Conservation (phyloP, 2,329 filamentous ascomycete species). For the Fusarium tricinctum region DNA sequence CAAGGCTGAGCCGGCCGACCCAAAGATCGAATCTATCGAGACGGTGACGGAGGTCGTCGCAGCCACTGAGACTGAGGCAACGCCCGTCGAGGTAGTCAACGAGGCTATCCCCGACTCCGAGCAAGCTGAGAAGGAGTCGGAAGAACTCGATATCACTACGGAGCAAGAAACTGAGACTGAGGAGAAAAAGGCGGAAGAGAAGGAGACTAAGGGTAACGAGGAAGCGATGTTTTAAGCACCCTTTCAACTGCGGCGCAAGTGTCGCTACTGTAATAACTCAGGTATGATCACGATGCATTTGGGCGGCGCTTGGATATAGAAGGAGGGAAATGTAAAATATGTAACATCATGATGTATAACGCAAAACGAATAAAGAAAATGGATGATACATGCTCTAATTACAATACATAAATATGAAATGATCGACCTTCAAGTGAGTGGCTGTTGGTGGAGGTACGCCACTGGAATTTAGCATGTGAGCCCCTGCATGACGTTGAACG, state of each 20-base stretch:
- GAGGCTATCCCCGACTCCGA: conserved; percentile 4
- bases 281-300: conserved; percentile 43
- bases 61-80: neutral
- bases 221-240: conserved; percentile 33
- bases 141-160: conserved; percentile 5
- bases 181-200: conserved; percentile 20
- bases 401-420: neutral
- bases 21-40: neutral
- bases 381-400: conserved; percentile 5
- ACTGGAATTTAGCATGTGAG: conserved; percentile 32
- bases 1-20: conserved; percentile 18
- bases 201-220: conserved; percentile 15
- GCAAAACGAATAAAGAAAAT: conserved; percentile 7
- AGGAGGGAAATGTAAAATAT: conserved; percentile 13
- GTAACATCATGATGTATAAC: conserved; percentile 35
- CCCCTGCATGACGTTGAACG: conserved; percentile 33
- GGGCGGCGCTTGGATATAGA: conserved; percentile 32
- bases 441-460: conserved; percentile 10
- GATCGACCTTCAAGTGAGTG: neutral
- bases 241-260: conserved; percentile 8
- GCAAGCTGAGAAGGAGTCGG: conserved; percentile 1
- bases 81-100: neutral
- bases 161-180: conserved; percentile 2
- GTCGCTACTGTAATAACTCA: conserved; percentile 30
- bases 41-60: neutral